phyloP scores from a whole-genome alignment of 768 basidiomycete genomes.

The Rhodotorula diobovata region DNA sequence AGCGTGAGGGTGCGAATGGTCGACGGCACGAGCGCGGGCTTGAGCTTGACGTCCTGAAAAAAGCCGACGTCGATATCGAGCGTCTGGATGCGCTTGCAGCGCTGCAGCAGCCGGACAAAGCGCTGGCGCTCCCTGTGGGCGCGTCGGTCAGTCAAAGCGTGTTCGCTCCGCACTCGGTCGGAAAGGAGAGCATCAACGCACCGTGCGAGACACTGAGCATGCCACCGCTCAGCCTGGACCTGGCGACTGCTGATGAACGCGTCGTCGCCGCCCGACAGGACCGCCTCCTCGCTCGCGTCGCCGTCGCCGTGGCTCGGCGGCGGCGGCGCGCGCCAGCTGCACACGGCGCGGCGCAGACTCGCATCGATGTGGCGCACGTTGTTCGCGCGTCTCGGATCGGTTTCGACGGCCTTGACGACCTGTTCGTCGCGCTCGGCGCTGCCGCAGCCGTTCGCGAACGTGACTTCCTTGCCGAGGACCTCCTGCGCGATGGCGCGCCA shows the following conservation, averaged over 20 bases:
- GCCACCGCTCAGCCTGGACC: not conserved
- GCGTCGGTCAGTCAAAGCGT: not conserved
- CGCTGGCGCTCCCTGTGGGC: slow-evolving; percentile 7
- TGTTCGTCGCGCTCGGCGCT: slow-evolving; percentile 13
- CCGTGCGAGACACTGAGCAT: not conserved
- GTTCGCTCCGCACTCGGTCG: not conserved
- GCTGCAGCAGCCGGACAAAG: slow-evolving; percentile 5
- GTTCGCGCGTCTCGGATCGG: not conserved
- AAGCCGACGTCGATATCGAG: slow-evolving; percentile 36
- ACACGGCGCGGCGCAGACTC: slow-evolving; percentile 1
- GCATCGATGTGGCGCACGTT: slow-evolving; percentile 9
- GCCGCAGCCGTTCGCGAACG: slow-evolving; percentile 10
- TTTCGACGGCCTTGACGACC: not conserved
- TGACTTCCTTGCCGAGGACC: not conserved
- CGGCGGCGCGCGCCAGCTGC: not conserved
- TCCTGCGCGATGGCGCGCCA: slow-evolving; percentile 1
- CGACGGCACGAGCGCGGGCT: not conserved
- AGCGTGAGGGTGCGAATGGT: slow-evolving; percentile 22
- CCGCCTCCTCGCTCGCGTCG: not conserved
- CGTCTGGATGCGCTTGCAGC: not conserved
- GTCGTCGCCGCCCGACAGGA: not conserved
- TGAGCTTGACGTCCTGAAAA: slow-evolving; percentile 1
- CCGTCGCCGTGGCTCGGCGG: not conserved
- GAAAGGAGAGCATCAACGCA: not conserved
- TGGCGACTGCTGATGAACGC: not conserved